Conservation (phyloP, 257 asterid genomes). For the Ophiorrhiza pumila region DNA sequence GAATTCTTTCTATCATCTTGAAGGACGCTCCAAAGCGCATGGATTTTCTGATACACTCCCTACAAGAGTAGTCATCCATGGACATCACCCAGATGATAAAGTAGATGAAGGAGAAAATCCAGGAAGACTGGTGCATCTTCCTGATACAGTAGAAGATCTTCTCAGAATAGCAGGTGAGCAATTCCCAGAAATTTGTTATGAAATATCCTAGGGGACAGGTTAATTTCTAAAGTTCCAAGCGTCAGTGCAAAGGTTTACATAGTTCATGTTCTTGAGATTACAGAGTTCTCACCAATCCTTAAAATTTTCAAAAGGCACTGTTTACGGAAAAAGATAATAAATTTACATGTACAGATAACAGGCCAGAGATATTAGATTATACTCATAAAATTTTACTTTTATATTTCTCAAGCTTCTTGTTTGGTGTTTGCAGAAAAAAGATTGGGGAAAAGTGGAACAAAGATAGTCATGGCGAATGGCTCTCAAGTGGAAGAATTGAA, state of each 20-base stretch:
- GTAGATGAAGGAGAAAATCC: constrained; percentile 42
- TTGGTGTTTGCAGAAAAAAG: constrained; percentile 52
- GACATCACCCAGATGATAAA: constrained; percentile 71
- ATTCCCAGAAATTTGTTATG: neutral
- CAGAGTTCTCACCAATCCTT: neutral
- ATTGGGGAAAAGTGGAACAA: constrained; percentile 63
- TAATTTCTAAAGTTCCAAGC: neutral
- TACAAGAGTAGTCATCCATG: constrained; percentile 74
- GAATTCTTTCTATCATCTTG: constrained; percentile 14
- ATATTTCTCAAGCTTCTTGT: neutral
- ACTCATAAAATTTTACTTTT: neutral
- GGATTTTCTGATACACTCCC: constrained; percentile 33
- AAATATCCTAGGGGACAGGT: neutral
- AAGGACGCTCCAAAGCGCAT: constrained; percentile 40
- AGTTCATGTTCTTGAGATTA: constrained; percentile 1
- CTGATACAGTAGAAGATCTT: constrained; percentile 65
- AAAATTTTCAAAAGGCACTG: neutral
- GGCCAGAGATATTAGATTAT: neutral
- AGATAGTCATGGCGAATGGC: constrained; percentile 63
- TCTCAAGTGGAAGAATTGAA: constrained; percentile 63
- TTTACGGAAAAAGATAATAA: too few relatives aligned
- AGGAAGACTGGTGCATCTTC: constrained; percentile 80
- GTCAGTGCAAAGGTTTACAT: neutral
- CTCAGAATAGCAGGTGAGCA: constrained; percentile 66
- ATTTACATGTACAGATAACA: neutral